A percentile compares a stretch with the other conserved stretches of the same genome.
Conservation (phyloP, 768 basidiomycete species). For the Royoungia palumana region DNA sequence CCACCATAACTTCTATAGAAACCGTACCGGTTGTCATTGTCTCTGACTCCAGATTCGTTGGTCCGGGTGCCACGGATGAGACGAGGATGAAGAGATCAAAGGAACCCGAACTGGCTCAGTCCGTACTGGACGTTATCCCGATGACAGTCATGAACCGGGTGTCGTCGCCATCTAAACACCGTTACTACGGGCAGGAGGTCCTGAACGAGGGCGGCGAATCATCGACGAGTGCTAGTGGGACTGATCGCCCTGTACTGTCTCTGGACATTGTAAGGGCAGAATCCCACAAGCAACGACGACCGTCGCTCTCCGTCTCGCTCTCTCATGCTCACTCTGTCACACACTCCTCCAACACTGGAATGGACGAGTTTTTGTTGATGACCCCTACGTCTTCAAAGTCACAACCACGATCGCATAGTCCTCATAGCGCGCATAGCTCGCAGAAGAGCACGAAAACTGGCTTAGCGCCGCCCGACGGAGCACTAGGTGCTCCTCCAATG, state of each 20-base stretch:
- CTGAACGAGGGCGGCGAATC: neutral
- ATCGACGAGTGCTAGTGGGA: neutral
- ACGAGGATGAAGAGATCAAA: slow-evolving; percentile 6
- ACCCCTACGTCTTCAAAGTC: slow-evolving; percentile 3
- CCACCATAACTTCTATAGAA: neutral
- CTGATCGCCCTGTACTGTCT: neutral
- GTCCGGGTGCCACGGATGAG: neutral
- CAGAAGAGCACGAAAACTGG: slow-evolving; percentile 1
- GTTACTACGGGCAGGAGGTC: slow-evolving; percentile 18
- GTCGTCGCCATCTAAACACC: slow-evolving; percentile 15
- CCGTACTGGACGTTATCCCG: slow-evolving; percentile 6
- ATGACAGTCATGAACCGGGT: slow-evolving; percentile 20
- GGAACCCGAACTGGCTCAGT: neutral
- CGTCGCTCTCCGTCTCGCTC: slow-evolving; percentile 14
- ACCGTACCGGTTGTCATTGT: slow-evolving; percentile 18
- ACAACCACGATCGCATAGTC: slow-evolving; percentile 4
- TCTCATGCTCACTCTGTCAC: slow-evolving; percentile 12
- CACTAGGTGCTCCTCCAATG: neutral
- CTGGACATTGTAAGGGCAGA: neutral
- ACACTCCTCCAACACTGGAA: slow-evolving; percentile 15
- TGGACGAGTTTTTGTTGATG: slow-evolving; percentile 23
- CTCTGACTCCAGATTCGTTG: slow-evolving; percentile 13
- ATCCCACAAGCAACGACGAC: slow-evolving; percentile 1
- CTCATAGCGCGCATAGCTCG: slow-evolving; percentile 3
- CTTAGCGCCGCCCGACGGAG: neutral